These are phyloP conservation scores for Solanum virginianum DNA, from an alignment of 257 asterid genomes.

Conservation along the genomic window DNA sequence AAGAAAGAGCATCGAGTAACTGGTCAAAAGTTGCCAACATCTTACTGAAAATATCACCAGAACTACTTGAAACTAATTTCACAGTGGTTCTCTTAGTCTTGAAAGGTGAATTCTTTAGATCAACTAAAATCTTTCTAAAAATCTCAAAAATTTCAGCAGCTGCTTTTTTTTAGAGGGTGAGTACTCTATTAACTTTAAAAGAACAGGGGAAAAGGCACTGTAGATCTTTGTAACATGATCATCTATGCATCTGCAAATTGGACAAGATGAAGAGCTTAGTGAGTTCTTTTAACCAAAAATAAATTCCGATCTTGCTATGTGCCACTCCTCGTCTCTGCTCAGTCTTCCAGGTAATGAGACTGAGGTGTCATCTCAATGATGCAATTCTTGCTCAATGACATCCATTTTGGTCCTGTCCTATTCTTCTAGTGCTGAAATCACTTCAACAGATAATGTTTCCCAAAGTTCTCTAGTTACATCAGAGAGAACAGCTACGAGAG, in stretches of 20 bases:
- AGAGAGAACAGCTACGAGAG: constrained; percentile 34
- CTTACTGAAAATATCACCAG: no score
- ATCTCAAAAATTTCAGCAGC: no score
- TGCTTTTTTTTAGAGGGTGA: no score
- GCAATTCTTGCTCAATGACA: constrained; percentile 51
- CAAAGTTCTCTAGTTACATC: constrained; percentile 50
- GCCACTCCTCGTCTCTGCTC: constrained; percentile 83
- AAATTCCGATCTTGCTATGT: constrained; percentile 72
- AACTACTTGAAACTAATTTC: no score
- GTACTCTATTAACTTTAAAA: no score
- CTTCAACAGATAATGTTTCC: constrained; percentile 26
- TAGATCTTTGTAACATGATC: constrained; percentile 77
- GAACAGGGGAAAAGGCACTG: constrained; percentile 50
- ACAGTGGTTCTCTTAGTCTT: no score
- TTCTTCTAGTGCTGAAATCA: constrained; percentile 41
- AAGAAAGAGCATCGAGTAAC: no score
- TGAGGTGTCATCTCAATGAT: constrained; percentile 43
- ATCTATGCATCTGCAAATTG: constrained; percentile 68
- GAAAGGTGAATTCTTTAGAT: no score
- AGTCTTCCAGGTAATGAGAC: constrained; percentile 86
- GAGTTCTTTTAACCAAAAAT: constrained; percentile 53
- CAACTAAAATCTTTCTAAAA: no score
- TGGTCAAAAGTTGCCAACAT: no score
- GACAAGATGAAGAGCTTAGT: constrained; percentile 67
- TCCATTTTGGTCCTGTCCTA: constrained; percentile 58